Base-by-base conservation (phyloP, 1,284 basidiomycete species). In the Pisolithus thermaeus region DNA sequence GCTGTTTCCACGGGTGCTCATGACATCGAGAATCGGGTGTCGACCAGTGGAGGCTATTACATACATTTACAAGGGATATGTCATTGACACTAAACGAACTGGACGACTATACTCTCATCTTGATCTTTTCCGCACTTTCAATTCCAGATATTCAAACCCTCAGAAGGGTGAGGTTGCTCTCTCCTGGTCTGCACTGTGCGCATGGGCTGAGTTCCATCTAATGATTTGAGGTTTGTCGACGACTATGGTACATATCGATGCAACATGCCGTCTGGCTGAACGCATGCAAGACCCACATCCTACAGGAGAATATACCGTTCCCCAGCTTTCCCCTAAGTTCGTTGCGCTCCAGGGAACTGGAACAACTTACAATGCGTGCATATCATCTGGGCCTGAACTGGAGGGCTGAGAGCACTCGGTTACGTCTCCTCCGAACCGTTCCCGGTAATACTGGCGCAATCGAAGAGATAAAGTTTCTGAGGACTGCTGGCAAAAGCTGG, bases 251-350 rank as follows among this genome's bases (percentile, higher is more conserved):
- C 4, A 53, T 82, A 9, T 76, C 78, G 0, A 64, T 60, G 9
- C 65, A 76, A 20, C 74, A 72, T 38, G 70, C 75, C 45, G 73
- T 84, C 22, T 85, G 83, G 83, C 71, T 70, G n/a, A 73, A 73
- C 37, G 75, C 74, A 18, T 78, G 74, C 58, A 58, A 59, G 18
- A 61, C 54, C 39, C 69, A 78, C 42, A 70, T 83, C 32, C 59
- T 79, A 3, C 50, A 56, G 11, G 59, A 65, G 25, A 74, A 75
- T 0, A 74, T 73, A 48, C 81, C 82, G 1, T 81, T 81, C 56
- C 71, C 75, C 2, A 56, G 61, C 9, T 46, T 59, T 14, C 47
- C 57, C 7, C 40, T 72, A 35, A 61, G 66, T 27, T 58, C 62
- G 2, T 62, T 78, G 45, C 58, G 67, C 7, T 61, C 67, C 9